phyloP scores from a whole-genome alignment of 148 eudicot species.

The Drosera capensis region DNA sequence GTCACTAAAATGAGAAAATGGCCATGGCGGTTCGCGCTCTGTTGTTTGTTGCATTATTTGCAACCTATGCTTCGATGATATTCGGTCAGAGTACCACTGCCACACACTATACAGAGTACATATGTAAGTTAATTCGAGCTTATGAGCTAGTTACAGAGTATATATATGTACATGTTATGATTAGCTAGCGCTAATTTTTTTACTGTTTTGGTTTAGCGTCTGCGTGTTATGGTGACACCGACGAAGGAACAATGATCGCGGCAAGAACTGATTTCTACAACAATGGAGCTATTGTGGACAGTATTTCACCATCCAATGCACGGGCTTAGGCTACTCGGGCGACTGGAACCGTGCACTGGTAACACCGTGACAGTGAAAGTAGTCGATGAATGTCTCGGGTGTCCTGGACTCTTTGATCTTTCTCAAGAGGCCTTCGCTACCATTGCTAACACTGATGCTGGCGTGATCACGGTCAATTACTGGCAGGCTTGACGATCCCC shows the following conservation, averaged over 20 bases:
- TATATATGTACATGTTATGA: neutral
- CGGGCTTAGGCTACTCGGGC: constrained; percentile 18
- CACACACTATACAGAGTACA: constrained; percentile 15
- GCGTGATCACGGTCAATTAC: constrained; percentile 21
- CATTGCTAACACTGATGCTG: constrained; percentile 27
- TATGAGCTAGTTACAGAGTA: neutral
- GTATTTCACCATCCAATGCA: constrained; percentile 23
- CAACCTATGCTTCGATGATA: constrained; percentile 9
- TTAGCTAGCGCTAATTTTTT: neutral
- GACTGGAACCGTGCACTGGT: constrained; percentile 11
- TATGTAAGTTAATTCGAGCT: constrained; percentile 8
- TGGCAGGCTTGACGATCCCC: constrained; percentile 1
- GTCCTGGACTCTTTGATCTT: constrained; percentile 20
- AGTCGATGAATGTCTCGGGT: constrained; percentile 32
- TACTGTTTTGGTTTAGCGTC: constrained; percentile 16
- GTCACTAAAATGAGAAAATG: too few species aligned
- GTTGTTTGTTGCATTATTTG: constrained; percentile 5
- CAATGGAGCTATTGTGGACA: constrained; percentile 25
- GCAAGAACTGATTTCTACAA: constrained; percentile 22
- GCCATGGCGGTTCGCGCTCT: constrained; percentile 5
- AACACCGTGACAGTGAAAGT: constrained; percentile 21
- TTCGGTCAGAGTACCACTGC: constrained; percentile 10
- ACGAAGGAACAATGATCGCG: constrained; percentile 25
- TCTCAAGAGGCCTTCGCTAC: constrained; percentile 30
- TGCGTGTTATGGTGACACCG: constrained; percentile 22